Evolutionary conservation across 345 rosid genomes (phyloP).

Genomic region (Ceriops decandra): DNA sequence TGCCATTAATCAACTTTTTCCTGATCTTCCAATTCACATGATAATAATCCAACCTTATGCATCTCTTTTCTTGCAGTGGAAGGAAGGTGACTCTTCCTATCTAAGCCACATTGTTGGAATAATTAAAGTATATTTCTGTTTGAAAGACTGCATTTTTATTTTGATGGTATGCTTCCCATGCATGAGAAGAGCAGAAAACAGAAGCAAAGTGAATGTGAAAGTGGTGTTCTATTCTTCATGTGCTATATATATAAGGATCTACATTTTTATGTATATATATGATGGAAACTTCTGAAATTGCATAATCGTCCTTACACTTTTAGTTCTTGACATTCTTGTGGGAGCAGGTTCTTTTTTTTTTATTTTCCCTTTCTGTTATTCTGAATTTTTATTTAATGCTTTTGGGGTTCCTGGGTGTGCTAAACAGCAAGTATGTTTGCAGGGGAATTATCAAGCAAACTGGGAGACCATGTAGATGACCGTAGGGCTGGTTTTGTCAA

Average conservation of each 20-base stretch:
- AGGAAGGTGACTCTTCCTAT: conserved; percentile 50
- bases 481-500: conserved; percentile 78
- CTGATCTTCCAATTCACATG: conserved; percentile 72
- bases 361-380: not conserved
- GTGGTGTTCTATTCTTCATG: no score
- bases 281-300: no score
- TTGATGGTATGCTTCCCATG: no score
- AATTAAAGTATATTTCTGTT: no score
- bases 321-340: not conserved
- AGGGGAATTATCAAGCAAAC: conserved; percentile 49
- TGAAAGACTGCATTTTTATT: no score
- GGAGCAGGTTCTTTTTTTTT: not conserved
- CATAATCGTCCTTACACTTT: no score
- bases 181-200: no score
- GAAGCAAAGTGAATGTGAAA: no score
- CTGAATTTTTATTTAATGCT: not conserved
- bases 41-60: conserved; percentile 69
- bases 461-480: conserved; percentile 52
- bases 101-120: no score
- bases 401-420: conserved; percentile 5
- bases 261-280: no score
- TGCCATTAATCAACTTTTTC: conserved; percentile 71
- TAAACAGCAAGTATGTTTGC: conserved; percentile 21
- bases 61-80: conserved; percentile 65
- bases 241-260: no score